Conservation (phyloP, 257 asterid species). For the Prunella vulgaris region DNA sequence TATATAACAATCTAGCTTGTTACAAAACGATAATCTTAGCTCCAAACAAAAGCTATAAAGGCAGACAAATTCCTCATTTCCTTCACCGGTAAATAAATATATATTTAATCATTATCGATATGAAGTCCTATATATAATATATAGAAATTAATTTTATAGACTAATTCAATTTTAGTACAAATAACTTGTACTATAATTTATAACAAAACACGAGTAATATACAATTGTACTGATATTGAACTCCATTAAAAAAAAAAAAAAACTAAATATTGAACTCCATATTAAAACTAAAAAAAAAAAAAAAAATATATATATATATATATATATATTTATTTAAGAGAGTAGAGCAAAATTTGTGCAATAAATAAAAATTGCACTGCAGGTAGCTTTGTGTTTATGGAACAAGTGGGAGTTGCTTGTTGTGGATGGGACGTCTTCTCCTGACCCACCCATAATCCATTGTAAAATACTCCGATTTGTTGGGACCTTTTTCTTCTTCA, state of each 20-base stretch:
- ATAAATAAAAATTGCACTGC: background rate
- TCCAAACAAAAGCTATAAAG: constrained; percentile 25
- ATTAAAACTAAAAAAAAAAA: background rate
- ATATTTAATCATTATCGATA: background rate
- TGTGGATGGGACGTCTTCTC: constrained; percentile 63
- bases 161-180: background rate
- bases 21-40: constrained; percentile 44
- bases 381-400: constrained; percentile 43
- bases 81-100: background rate
- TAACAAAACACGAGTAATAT: background rate
- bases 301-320: no score
- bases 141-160: background rate
- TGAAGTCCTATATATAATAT: background rate
- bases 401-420: constrained; percentile 42
- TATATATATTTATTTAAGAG: no score
- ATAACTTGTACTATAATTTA: no score
- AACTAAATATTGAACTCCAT: background rate
- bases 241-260: background rate
- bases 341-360: constrained; percentile 6
- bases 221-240: background rate
- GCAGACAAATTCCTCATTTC: constrained; percentile 15
- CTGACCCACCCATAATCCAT: constrained; percentile 66
- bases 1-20: constrained; percentile 13
- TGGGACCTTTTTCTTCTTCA: constrained; percentile 34
- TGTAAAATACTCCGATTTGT: constrained; percentile 41